Evolutionary conservation across 306 rosid species (phyloP), one percentile per base, ranked within the genome.

Genomic region (Dryas alaskensis): DNA sequence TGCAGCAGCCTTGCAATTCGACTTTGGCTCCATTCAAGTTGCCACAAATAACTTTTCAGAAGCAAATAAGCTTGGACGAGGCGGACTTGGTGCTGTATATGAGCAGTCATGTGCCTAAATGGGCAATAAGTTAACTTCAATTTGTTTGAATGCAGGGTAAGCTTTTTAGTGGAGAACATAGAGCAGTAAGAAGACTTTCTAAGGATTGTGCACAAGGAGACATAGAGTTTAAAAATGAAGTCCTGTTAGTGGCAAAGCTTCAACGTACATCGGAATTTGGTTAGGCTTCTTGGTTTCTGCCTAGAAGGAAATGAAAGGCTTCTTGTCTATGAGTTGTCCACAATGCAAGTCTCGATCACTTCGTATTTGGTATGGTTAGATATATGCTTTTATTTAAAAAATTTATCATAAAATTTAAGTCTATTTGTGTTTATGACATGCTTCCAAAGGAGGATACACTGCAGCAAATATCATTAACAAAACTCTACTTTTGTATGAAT

Each of bases 301-400:
- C n/a, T 61, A 1, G 47, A 61, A 4, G 39, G 46, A 39, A 61
- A 13, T 61, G 66, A 61, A 61, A 61, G 46, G 14, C 45, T 61
- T 37, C 66, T 69, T 69, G 62, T 69, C 5, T 69, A 69, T 53
- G 74, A 69, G 53, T 45, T 58, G 66, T 71, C 44, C 65, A 55
- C 7, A 57, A 71, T 25, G 66, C 75, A 44, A 71, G 75, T 46
- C 75, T 71, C 3, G 75, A 71, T 71, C 65, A 71, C 1, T 71
- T 71, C 66, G 19, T 71, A 44, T 71, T 71, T 44, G 75, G 75
- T 71, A 71, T 3, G 44, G 19, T 60, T 31, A 42, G 64, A 59
- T 11, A 19, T 59, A 16, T 4, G 25, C 2, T 13, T 61, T 0
- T 1, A 11, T 37, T 61, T 10, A 0, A 61, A 19, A 19, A 19